Conservation (phyloP, 495 filamentous ascomycete genomes). For the Parathielavia hyrcaniae region DNA sequence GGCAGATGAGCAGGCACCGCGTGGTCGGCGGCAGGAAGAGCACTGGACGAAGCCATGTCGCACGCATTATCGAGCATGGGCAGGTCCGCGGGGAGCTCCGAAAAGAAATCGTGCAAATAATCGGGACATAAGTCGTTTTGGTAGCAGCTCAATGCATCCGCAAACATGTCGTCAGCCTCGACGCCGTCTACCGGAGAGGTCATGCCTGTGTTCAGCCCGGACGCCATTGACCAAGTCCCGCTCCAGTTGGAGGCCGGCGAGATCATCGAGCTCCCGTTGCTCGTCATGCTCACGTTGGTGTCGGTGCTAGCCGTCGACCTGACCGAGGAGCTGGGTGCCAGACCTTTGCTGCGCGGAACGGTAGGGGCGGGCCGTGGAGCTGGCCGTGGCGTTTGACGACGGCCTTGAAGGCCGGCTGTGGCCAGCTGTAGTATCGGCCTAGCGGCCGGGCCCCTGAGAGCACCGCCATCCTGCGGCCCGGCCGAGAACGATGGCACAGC, state of each 20-base stretch:
- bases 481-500: slow-evolving; percentile 1
- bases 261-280: slow-evolving; percentile 35
- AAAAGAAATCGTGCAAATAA: slow-evolving; percentile 26
- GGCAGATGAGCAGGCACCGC: slow-evolving; percentile 25
- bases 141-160: slow-evolving; percentile 14
- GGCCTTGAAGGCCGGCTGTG: slow-evolving; percentile 27
- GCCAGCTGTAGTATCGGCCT: slow-evolving; percentile 30
- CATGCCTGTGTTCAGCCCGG: slow-evolving; percentile 29
- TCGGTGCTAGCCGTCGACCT: slow-evolving; percentile 36
- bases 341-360: slow-evolving; percentile 27
- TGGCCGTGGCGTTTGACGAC: slow-evolving; percentile 23
- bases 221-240: slow-evolving; percentile 30
- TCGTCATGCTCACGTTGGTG: slow-evolving; percentile 26
- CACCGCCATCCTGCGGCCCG: slow-evolving; percentile 13
- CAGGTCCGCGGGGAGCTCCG: slow-evolving; percentile 36
- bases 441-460: not conserved
- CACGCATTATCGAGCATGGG: slow-evolving; percentile 14
- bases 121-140: slow-evolving; percentile 18
- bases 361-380: slow-evolving; percentile 15
- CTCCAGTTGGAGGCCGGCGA: slow-evolving; percentile 36
- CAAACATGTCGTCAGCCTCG: slow-evolving; percentile 22
- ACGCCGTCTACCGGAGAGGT: slow-evolving; percentile 31
- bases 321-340: slow-evolving; percentile 39
- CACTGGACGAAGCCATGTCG: slow-evolving; percentile 21
- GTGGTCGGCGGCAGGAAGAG: slow-evolving; percentile 28